Evolutionary conservation across 1,284 basidiomycete genomes (phyloP), one percentile per base, ranked within the genome.

Genomic region (Apiotrichum sp.): DNA sequence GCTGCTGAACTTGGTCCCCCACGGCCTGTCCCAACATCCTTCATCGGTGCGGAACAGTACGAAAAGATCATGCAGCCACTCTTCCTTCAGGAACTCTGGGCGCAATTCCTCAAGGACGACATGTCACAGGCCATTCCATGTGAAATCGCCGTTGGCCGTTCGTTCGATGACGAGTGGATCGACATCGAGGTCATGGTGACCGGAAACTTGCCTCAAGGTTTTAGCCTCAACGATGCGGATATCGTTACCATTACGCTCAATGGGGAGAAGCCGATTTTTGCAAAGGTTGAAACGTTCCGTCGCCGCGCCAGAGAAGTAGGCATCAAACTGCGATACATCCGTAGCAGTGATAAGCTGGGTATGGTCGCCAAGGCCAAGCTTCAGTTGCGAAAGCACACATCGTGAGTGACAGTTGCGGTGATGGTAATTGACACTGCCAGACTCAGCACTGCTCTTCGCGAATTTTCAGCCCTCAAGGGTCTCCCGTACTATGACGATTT

Each of bases 41-140:
- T 97, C 70, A 65, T 66, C 2, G 81, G 83, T 56, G 82, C 85
- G 52, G 71, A 78, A 4, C 82, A 92, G 35, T 98, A 96, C 73
- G 81, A 83, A 42, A 78, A 78, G 32, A 79, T 86, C 32, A 92
- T 96, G 68, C 84, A 91, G 63, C 92, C 96, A 1, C 80, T 98
- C n/a, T 79, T 98, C 31, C 77, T 93, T 35, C 80, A 90, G 58
- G 96, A 98, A 75, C 86, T 89, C 61, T 98, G 96, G 93, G 84
- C 88, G 34, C 91, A 97, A 82, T 98, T 55, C 69, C 79, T 38
- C 83, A 89, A 69, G 84, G 90, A 34, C 87, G 72, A 89, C 66
- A 84, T 88, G 55, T 82, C 85, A 52, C 66, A 68, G 8, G 58
- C 59, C 5, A 81, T 84, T 56, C 67, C 88, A 29, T 67, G 93